Evolutionary conservation across 768 basidiomycete species (phyloP).

Genomic region (Mycena filopes): DNA sequence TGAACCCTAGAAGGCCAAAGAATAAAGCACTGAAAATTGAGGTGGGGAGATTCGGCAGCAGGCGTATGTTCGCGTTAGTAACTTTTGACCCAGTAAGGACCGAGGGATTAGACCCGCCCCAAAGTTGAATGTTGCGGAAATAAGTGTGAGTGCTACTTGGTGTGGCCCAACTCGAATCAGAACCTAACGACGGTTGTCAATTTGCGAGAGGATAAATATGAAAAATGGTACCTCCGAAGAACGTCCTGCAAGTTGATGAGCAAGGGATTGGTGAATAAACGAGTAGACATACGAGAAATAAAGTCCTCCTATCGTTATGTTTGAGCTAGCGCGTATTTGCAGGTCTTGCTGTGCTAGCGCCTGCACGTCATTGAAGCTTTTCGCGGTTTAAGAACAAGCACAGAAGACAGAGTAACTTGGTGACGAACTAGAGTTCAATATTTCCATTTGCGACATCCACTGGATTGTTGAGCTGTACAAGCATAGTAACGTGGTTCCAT

Average conservation of each 20-base stretch:
- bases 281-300: constrained; percentile 82
- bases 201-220: background rate
- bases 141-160: constrained; percentile 75
- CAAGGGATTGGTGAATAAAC: constrained; percentile 6
- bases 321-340: constrained; percentile 66
- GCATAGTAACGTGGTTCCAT: constrained; percentile 78
- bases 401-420: background rate
- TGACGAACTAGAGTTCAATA: constrained; percentile 71
- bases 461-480: constrained; percentile 83
- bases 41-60: background rate
- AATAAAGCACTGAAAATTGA: constrained; percentile 8
- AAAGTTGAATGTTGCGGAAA: constrained; percentile 79
- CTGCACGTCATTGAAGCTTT: constrained; percentile 75
- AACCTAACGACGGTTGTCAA: constrained; percentile 51
- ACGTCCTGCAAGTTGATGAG: constrained; percentile 59
- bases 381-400: background rate
- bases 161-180: constrained; percentile 78
- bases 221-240: constrained; percentile 73
- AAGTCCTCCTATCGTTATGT: constrained; percentile 70
- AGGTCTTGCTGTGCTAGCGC: constrained; percentile 70
- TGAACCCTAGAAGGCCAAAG: background rate
- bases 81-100: constrained; percentile 50
- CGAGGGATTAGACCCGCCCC: constrained; percentile 64
- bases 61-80: constrained; percentile 7
- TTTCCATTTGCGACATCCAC: constrained; percentile 78